Percentiles rank a stretch among this genome's conserved stretches.
Conservation (phyloP, 192 early-diverging fungal species). For the Dissophora ornata region DNA sequence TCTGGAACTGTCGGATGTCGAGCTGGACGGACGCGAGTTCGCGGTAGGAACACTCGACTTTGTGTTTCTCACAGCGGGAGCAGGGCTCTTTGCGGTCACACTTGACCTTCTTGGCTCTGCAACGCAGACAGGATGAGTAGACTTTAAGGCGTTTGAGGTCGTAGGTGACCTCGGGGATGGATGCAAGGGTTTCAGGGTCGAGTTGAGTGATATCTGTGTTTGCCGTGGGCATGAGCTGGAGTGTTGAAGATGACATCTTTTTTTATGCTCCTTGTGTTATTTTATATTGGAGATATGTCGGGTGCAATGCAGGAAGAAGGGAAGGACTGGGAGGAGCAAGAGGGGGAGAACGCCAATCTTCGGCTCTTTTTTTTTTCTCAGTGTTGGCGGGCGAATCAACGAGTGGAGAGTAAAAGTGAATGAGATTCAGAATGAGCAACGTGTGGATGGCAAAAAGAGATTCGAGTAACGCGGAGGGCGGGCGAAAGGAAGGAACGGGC, state of each 20-base stretch:
- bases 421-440: conserved; percentile 2
- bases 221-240: conserved; percentile 37
- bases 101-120: conserved; percentile 54
- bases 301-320: not conserved
- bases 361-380: too few species aligned
- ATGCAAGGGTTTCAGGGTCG: conserved; percentile 43
- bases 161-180: conserved; percentile 49
- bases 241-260: conserved; percentile 44
- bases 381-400: conserved; percentile 4
- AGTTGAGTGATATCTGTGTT: conserved; percentile 41
- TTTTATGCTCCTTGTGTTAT: not conserved
- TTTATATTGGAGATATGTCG: not conserved
- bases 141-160: conserved; percentile 54
- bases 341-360: too few species aligned
- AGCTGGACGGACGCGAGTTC: conserved; percentile 49
- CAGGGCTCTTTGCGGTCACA: conserved; percentile 55
- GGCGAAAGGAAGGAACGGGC: not conserved
- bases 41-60: conserved; percentile 51
- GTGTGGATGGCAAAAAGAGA: conserved; percentile 4
- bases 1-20: conserved; percentile 48
- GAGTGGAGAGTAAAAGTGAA: conserved; percentile 2
- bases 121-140: conserved; percentile 51
- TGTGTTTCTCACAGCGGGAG: conserved; percentile 47
- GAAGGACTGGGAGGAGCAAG: not conserved
- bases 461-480: not conserved